Percentiles rank a stretch among this genome's conserved stretches.
Conservation (phyloP, 805 yeast genomes). For the Saccharomycopsis selenospora region DNA sequence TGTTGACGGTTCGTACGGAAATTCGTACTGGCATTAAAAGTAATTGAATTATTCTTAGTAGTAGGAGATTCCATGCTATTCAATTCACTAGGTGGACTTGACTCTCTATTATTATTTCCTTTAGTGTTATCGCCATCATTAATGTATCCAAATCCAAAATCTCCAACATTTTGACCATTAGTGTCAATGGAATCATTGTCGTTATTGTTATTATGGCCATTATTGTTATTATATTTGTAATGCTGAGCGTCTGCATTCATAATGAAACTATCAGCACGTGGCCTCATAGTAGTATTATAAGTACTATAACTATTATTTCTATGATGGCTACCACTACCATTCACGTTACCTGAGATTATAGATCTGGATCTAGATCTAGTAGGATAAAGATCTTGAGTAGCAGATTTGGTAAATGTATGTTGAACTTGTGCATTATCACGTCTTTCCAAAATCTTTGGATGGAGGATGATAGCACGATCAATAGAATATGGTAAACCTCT, state of each 20-base stretch:
- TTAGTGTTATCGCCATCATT: not conserved
- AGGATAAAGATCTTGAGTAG: not conserved
- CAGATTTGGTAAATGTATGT: slow-evolving; percentile 25
- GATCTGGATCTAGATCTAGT: not conserved
- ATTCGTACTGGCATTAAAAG: slow-evolving; percentile 16
- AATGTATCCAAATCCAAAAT: not conserved
- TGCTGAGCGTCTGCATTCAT: no score
- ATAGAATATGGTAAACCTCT: slow-evolving; percentile 92
- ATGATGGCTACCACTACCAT: not conserved
- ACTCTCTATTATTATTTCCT: not conserved
- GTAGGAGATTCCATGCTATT: not conserved
- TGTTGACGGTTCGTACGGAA: slow-evolving; percentile 12
- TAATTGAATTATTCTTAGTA: slow-evolving; percentile 11
- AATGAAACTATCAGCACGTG: not conserved
- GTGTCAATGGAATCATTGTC: not conserved
- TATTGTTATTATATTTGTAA: no score
- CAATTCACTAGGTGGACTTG: not conserved
- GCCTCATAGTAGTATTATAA: not conserved
- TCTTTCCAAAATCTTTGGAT: slow-evolving; percentile 55
- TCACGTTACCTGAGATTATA: not conserved
- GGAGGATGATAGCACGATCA: slow-evolving; percentile 89
- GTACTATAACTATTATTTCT: not conserved
- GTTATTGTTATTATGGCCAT: no score
- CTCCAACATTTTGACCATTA: not conserved
- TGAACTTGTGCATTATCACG: slow-evolving; percentile 56